Percentiles rank a stretch among this genome's conserved stretches.
Conservation (phyloP, 305 asterid genomes). For the Fraxinus ornus region DNA sequence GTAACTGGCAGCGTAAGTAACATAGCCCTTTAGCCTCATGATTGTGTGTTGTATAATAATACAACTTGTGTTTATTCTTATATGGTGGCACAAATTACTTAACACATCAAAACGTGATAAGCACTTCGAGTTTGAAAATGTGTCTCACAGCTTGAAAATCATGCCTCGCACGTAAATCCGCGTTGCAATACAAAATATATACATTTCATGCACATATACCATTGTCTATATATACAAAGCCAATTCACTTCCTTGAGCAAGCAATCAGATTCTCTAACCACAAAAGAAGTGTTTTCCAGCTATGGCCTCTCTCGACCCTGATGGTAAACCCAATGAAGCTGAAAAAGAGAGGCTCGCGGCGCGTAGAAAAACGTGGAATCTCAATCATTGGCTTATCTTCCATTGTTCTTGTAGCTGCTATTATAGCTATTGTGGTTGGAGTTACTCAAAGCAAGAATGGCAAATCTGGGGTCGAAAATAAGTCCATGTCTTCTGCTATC, state of each 20-base stretch:
- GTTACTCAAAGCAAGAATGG: no score
- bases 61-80: no score
- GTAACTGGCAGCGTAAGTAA: not conserved
- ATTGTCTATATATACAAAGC: slow-evolving; percentile 16
- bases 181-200: not conserved
- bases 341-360: slow-evolving; percentile 51
- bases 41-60: no score
- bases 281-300: not conserved
- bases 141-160: slow-evolving; percentile 1
- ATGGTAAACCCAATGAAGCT: slow-evolving; percentile 59
- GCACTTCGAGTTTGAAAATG: slow-evolving; percentile 15
- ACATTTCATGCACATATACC: not conserved
- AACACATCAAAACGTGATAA: slow-evolving; percentile 20
- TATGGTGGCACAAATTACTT: no score
- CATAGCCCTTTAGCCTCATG: no score
- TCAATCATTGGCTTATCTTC: slow-evolving; percentile 43
- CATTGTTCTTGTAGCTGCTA: slow-evolving; percentile 44
- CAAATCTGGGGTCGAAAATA: no score
- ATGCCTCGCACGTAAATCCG: slow-evolving; percentile 38
- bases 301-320: slow-evolving; percentile 40
- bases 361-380: slow-evolving; percentile 43
- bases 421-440: slow-evolving; percentile 39
- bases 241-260: slow-evolving; percentile 11
- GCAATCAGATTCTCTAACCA: not conserved
- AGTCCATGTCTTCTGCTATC: no score